Percentiles rank a stretch among this genome's conserved stretches.
These are phyloP conservation scores for Wickerhamomyces tratensis DNA, from an alignment of 805 yeast species.

Conservation along the genomic window DNA sequence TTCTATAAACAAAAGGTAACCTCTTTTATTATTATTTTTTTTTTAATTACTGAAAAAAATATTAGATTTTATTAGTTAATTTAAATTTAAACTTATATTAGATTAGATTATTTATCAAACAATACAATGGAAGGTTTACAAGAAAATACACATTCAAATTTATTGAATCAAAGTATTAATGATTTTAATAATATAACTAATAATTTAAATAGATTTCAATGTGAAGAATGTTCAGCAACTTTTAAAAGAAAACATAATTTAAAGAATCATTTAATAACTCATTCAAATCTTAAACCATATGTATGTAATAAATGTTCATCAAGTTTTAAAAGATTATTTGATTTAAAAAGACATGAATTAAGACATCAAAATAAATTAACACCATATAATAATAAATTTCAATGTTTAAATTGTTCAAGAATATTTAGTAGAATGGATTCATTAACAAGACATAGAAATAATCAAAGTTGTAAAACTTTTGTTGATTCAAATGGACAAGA, in stretches of 20 bases:
- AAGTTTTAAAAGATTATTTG: conserved; percentile 64
- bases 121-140: too few relatives aligned
- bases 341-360: conserved; percentile 65
- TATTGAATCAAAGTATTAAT: too few relatives aligned
- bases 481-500: too few relatives aligned
- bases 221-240: conserved; percentile 10
- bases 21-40: too few relatives aligned
- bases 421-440: conserved; percentile 73
- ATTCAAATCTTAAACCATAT: conserved; percentile 55
- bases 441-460: conserved; percentile 53
- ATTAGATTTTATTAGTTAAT: too few relatives aligned
- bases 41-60: too few relatives aligned
- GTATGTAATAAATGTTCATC: conserved; percentile 50
- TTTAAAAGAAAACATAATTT: conserved; percentile 69
- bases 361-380: conserved; percentile 43
- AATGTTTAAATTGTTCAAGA: conserved; percentile 51
- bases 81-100: too few relatives aligned
- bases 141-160: too few relatives aligned
- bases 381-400: conserved; percentile 30
- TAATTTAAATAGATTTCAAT: too few relatives aligned
- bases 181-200: too few relatives aligned
- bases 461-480: conserved; percentile 16
- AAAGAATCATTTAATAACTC: conserved; percentile 63
- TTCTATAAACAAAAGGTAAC: too few relatives aligned
- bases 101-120: too few relatives aligned